phyloP scores from a whole-genome alignment of 176 grass and related monocot genomes.

The Olyra latifolia region DNA sequence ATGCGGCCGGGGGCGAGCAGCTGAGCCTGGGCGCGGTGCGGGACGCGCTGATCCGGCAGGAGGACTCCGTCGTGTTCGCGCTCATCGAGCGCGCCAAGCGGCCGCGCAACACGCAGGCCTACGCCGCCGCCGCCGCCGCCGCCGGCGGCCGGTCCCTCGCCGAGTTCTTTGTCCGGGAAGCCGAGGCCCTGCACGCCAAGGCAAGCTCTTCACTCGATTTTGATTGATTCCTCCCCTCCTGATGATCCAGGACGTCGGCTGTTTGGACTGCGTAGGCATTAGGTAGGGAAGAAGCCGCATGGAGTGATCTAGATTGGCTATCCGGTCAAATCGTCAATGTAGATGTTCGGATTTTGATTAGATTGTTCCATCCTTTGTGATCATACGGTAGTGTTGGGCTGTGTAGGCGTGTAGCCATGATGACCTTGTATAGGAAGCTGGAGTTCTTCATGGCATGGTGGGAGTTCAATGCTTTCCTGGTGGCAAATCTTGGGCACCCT shows the following conservation, averaged over 20 bases:
- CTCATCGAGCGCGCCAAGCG: conserved; percentile 79
- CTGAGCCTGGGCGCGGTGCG: conserved; percentile 68
- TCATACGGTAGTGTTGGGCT: neutral
- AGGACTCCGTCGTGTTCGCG: conserved; percentile 91
- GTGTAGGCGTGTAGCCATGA: neutral
- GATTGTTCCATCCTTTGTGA: neutral
- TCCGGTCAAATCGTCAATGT: neutral
- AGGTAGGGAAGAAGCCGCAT: neutral
- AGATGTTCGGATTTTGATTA: neutral
- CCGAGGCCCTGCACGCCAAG: conserved; percentile 71
- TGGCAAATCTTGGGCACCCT: neutral
- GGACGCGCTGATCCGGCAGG: conserved; percentile 73
- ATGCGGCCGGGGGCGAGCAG: conserved; percentile 22
- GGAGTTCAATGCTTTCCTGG: neutral
- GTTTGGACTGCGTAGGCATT: neutral
- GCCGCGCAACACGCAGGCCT: conserved; percentile 66
- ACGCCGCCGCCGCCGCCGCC: conserved; percentile 30
- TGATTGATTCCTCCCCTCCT: neutral
- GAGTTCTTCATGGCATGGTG: neutral
- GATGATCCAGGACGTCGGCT: neutral
- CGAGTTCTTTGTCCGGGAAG: conserved; percentile 64
- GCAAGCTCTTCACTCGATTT: conserved; percentile 18
- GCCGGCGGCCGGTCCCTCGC: conserved; percentile 43
- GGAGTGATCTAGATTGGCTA: neutral
- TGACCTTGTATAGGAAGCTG: neutral